Evolutionary conservation across 2,329 filamentous ascomycete genomes (phyloP).

Genomic region (Beauveria bassiana): DNA sequence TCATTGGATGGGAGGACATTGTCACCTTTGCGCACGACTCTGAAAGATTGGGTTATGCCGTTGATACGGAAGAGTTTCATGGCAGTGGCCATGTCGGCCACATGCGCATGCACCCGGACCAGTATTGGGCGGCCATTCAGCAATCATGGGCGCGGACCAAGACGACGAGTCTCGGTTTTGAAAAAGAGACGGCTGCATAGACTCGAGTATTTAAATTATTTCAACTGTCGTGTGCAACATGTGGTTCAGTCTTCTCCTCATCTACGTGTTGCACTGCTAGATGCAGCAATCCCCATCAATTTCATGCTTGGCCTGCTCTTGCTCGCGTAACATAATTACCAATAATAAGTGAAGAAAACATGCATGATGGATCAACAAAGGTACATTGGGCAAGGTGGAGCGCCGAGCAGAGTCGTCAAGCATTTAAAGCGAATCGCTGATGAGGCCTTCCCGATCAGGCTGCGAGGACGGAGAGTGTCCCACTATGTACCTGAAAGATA

Average conservation of each 20-base stretch:
- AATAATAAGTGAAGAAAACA: neutral
- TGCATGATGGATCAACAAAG: too few relatives aligned
- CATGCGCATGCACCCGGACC: constrained; percentile 44
- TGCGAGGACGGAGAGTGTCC: neutral
- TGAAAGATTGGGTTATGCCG: constrained; percentile 36
- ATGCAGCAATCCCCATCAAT: neutral
- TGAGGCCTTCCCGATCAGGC: neutral
- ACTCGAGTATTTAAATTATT: too few relatives aligned
- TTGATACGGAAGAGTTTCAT: constrained; percentile 42
- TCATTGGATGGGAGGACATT: constrained; percentile 49
- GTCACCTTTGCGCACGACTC: constrained; percentile 45
- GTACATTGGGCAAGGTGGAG: too few relatives aligned
- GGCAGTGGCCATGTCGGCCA: constrained; percentile 55
- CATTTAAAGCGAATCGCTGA: too few relatives aligned
- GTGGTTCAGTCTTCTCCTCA: neutral
- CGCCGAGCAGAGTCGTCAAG: neutral
- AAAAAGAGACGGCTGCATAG: neutral
- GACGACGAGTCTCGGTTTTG: neutral
- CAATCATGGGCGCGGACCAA: neutral
- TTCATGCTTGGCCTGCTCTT: neutral
- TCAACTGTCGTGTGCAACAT: too few relatives aligned
- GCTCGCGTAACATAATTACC: neutral
- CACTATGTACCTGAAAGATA: too few relatives aligned
- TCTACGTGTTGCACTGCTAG: neutral
- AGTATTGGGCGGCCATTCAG: constrained; percentile 47